Base-by-base conservation (phyloP, 208 protist species). In the Leishmania tarentolae region DNA sequence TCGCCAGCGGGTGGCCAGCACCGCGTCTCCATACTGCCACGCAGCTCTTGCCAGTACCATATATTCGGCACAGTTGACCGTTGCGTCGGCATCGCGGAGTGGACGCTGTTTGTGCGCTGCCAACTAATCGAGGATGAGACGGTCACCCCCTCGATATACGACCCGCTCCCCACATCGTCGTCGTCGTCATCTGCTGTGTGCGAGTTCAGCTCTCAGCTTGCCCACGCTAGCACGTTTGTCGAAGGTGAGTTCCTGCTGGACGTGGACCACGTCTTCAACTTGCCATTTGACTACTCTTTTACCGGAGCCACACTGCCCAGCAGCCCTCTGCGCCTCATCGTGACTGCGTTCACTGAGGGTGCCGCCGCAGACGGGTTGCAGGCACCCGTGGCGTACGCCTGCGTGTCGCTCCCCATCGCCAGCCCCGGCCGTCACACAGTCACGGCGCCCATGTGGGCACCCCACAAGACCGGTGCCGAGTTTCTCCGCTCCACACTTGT, bases 261-360 rank as follows among this genome's bases (percentile, higher is more conserved):
- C 52, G 68, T 89, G 0, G 89, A 91, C 42, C 91, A 95, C 87
- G 86, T 88, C 57, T 93, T 96, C 82, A 94, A 94, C 78, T 40
- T 87, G 17, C 90, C 93, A 0, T 96, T 96, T 79, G 86, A 94
- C 35, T 88, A 87, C 50, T 82, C 56, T 56, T 90, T 87, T 70
- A 71, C 85, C 28, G 89, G 85, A 3, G n/a, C 75, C 3, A 53
- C 50, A 35, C 65, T 83, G 63, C 78, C 84, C 19, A 35, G 81
- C 47, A 75, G 82, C 31, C 90, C 88, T 56, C 85, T 95, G 80
- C 86, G 88, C n/a, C 83, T 94, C 24, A 63, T 88, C 37, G 78
- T 92, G 24, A 91, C 90, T 40, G 88, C 89, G 19, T 95, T 86
- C 73, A 93, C 88, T 57, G 87, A 92, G 61, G 87, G 91, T 46